phyloP scores from a whole-genome alignment of 1,139 yeast genomes.

The Suhomyces maxii region DNA sequence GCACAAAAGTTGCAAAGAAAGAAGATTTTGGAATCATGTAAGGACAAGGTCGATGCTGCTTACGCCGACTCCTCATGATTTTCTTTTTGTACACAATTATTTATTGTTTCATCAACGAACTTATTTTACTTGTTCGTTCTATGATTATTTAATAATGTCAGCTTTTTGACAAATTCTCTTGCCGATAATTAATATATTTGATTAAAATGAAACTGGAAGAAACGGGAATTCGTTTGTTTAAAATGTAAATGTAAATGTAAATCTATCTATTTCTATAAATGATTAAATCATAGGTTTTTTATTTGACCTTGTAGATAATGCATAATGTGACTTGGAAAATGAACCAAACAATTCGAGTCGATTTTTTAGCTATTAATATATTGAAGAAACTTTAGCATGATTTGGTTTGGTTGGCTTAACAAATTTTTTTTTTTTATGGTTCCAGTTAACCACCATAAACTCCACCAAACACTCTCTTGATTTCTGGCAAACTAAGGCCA shows the following conservation, averaged over 20 bases:
- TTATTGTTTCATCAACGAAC: not conserved
- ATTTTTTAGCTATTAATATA: not conserved
- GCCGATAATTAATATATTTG: not conserved
- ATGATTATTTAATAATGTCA: not conserved
- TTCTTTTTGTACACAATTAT: not conserved
- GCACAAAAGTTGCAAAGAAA: constrained; percentile 97
- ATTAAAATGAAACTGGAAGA: not conserved
- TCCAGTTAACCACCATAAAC: constrained; percentile 25
- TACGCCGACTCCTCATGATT: constrained; percentile 28
- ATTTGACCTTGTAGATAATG: too few relatives aligned
- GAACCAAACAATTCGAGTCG: too few relatives aligned
- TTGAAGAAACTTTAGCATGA: not conserved
- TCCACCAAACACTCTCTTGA: constrained; percentile 49
- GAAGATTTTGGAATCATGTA: constrained; percentile 72
- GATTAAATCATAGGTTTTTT: too few relatives aligned
- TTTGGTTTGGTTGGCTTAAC: not conserved
- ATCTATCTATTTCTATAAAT: not conserved
- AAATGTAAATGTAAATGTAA: too few relatives aligned
- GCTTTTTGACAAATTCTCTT: not conserved
- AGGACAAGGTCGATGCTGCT: constrained; percentile 58
- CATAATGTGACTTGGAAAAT: too few relatives aligned
- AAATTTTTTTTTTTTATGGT: not conserved
- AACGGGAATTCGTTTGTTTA: not conserved
- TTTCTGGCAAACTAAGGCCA: constrained; percentile 39
- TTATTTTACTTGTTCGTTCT: not conserved